These are phyloP conservation scores for Neurospora sp. DNA, from an alignment of 495 filamentous ascomycete species.

Conservation along the genomic window DNA sequence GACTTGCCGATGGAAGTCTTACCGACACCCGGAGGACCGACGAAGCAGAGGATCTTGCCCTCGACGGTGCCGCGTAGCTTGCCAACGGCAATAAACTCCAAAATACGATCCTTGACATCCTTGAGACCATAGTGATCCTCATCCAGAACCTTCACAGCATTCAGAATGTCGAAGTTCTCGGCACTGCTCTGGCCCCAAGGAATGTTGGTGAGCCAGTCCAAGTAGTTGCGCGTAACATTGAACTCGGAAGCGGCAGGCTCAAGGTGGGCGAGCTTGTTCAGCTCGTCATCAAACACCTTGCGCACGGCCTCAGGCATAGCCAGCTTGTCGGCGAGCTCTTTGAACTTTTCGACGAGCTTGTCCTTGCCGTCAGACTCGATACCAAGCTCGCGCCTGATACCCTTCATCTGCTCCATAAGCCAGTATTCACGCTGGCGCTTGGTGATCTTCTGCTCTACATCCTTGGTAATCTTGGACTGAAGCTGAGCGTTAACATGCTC, in stretches of 20 bases:
- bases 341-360: constrained; percentile 94
- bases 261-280: constrained; percentile 91
- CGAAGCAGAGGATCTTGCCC: constrained; percentile 97
- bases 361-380: constrained; percentile 98
- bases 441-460: constrained; percentile 95
- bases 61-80: constrained; percentile 96
- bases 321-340: constrained; percentile 85
- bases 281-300: constrained; percentile 96
- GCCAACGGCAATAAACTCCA: constrained; percentile 98
- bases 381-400: constrained; percentile 89
- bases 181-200: constrained; percentile 94
- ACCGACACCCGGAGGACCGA: constrained; percentile 89
- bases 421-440: constrained; percentile 98
- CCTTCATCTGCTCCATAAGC: constrained; percentile 99
- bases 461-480: constrained; percentile 94
- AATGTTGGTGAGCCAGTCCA: constrained; percentile 97
- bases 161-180: constrained; percentile 90
- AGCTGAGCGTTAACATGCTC: constrained; percentile 97
- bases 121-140: constrained; percentile 97
- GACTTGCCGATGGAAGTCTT: constrained; percentile 99
- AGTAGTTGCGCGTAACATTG: constrained; percentile 97
- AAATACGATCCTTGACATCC: constrained; percentile 96
- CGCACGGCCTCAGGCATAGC: constrained; percentile 95
- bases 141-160: constrained; percentile 84
- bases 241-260: constrained; percentile 95